Percentiles rank a stretch among this genome's conserved stretches.
These are phyloP conservation scores for Exophiala alcalophila DNA, from an alignment of 2,329 filamentous ascomycete genomes.

Conservation along the genomic window DNA sequence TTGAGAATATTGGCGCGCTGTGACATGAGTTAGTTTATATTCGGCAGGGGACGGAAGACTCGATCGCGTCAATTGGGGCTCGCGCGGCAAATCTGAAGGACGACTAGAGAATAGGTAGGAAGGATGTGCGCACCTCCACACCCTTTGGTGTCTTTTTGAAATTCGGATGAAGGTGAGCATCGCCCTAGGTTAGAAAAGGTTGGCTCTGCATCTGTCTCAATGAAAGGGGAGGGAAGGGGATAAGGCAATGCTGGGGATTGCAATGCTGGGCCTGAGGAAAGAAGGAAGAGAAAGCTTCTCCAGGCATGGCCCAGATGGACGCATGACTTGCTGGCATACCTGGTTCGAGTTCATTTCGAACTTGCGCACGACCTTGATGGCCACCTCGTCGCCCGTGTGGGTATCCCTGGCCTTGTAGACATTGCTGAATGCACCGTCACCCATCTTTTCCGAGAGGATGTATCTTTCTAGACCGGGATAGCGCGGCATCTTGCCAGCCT, in stretches of 20 bases:
- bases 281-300: slow-evolving; percentile 29
- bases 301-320: slow-evolving; percentile 22
- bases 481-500: slow-evolving; percentile 76
- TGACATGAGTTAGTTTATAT: slow-evolving; percentile 31
- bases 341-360: slow-evolving; percentile 98
- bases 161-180: slow-evolving; percentile 90
- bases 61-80: slow-evolving; percentile 1
- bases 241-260: slow-evolving; percentile 9
- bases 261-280: not conserved
- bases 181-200: slow-evolving; percentile 65
- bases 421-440: slow-evolving; percentile 97
- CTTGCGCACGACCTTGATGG: slow-evolving; percentile 98
- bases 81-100: slow-evolving; percentile 15
- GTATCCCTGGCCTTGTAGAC: slow-evolving; percentile 86
- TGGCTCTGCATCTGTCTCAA: slow-evolving; percentile 46
- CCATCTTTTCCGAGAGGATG: slow-evolving; percentile 93
- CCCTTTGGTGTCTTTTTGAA: slow-evolving; percentile 93
- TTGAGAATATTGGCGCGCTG: slow-evolving; percentile 97
- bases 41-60: slow-evolving; percentile 26
- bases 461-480: slow-evolving; percentile 85
- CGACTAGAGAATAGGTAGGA: slow-evolving; percentile 36
- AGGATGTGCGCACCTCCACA: slow-evolving; percentile 78
- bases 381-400: slow-evolving; percentile 68
- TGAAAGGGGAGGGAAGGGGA: slow-evolving; percentile 32
- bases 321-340: slow-evolving; percentile 62